phyloP scores from a whole-genome alignment of 208 protist species.

The Endotrypanum monterogeii region DNA sequence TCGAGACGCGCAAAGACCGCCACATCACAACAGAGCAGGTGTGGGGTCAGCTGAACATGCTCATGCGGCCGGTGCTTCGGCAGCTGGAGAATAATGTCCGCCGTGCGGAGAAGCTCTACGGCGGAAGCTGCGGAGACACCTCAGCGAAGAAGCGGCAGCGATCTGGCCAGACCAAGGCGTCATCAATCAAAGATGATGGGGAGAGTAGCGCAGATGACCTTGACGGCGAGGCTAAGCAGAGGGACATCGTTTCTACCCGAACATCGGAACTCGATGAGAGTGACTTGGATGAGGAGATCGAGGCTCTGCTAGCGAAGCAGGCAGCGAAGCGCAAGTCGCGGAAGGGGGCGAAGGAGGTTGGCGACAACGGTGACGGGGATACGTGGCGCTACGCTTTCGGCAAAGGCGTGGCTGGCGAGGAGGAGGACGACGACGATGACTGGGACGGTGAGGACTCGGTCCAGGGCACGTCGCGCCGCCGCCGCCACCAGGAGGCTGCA shows the following conservation, averaged over 20 bases:
- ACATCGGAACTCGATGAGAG: slow-evolving; percentile 67
- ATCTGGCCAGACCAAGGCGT: not conserved
- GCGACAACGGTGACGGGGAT: slow-evolving; percentile 27
- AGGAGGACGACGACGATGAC: slow-evolving; percentile 45
- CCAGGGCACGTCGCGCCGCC: slow-evolving; percentile 29
- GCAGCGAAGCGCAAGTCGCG: slow-evolving; percentile 19
- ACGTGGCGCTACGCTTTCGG: slow-evolving; percentile 89
- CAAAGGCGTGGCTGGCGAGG: slow-evolving; percentile 42
- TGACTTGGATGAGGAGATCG: slow-evolving; percentile 87
- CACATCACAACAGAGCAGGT: slow-evolving; percentile 87
- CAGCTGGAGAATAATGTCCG: slow-evolving; percentile 74
- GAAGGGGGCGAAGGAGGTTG: slow-evolving; percentile 24
- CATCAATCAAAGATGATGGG: not conserved
- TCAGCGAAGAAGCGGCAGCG: not conserved
- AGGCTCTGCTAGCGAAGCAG: slow-evolving; percentile 44
- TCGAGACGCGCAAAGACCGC: slow-evolving; percentile 61
- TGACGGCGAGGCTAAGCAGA: slow-evolving; percentile 7
- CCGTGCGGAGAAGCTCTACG: slow-evolving; percentile 43
- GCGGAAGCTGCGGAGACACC: not conserved
- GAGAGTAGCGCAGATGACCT: slow-evolving; percentile 12
- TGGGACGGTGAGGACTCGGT: slow-evolving; percentile 41
- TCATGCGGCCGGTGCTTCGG: slow-evolving; percentile 77
- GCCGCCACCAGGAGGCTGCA: slow-evolving; percentile 31
- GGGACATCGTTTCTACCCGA: slow-evolving; percentile 28
- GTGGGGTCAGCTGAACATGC: slow-evolving; percentile 85